These are phyloP conservation scores for Setaria italica DNA, from an alignment of 202 grass and related monocot species.

Conservation along the genomic window DNA sequence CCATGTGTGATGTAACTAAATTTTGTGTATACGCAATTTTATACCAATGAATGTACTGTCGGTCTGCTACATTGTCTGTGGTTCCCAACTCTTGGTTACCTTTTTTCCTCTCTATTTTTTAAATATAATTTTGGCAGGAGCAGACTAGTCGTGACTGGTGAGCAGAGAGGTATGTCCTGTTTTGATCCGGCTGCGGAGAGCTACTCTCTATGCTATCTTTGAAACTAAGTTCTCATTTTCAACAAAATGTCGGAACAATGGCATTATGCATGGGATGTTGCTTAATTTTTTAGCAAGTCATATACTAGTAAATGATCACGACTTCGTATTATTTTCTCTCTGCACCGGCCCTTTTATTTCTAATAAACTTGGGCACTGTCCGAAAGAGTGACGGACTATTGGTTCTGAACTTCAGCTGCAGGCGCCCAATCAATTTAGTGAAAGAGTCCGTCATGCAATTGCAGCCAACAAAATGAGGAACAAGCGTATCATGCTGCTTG, in stretches of 20 bases:
- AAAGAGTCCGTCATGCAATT: background rate
- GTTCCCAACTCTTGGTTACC: background rate
- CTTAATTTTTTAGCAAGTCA: background rate
- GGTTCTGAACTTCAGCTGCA: too few relatives aligned
- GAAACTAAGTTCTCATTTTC: background rate
- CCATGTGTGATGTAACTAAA: background rate
- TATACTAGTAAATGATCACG: background rate
- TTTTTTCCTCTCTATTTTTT: background rate
- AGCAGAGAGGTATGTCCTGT: background rate
- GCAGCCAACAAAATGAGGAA: conserved; percentile 14
- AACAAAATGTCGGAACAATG: too few relatives aligned
- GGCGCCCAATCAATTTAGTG: too few relatives aligned
- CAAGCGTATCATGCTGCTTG: conserved; percentile 7
- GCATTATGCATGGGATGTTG: background rate
- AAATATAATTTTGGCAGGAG: background rate
- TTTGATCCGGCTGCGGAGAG: background rate
- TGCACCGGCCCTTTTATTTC: too few relatives aligned
- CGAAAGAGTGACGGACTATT: too few relatives aligned
- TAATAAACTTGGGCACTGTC: too few relatives aligned
- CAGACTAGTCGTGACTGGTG: conserved; percentile 1
- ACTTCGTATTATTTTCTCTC: background rate
- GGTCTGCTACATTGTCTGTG: background rate
- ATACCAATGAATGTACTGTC: conserved; percentile 5
- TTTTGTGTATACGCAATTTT: background rate
- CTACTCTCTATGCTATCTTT: background rate